Evolutionary conservation across 352 stramenopile species (phyloP), one percentile per base, ranked within the genome.

Genomic region (Pythium coloratum): DNA sequence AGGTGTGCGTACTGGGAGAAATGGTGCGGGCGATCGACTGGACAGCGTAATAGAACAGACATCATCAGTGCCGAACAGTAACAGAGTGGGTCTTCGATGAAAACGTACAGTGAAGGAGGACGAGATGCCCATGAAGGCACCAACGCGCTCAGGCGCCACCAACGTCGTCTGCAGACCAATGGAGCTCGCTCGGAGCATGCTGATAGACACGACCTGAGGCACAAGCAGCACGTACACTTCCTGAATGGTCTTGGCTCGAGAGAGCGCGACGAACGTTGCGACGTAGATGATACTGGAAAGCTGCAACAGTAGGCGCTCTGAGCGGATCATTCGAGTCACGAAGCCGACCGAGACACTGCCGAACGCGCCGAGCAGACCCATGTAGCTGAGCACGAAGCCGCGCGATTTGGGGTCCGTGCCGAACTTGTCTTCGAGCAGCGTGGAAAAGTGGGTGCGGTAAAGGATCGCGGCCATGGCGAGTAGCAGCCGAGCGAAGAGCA

Each of bases 361-460:
- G 30, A 85, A 62, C 18, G 86, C 85, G 3, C 82, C 84, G 12
- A 94, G 72, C 42, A 91, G 36, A 3, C 86, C 86, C 81, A 92
- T 92, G 76, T 94, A 94, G 64, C 86, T 92, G 36, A 94, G 72
- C 60, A 94, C 54, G 49, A 90, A 92, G 16, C 86, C 86, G 24
- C 86, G 69, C 24, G 75, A 67, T 40, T 78, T 82, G 20, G 86
- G 78, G 63, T 90, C 81, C 65, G 84, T 81, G 16, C 71, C 75
- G 34, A 91, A 92, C 68, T 94, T 94, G 63, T 91, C 86, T 72
- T 94, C 84, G 2, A 94, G 70, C 46, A 94, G 63, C 50, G 82
- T 76, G 9, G 82, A 88, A 36, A 94, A 94, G 54, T 94, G 86
- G 12, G 84, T 90, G 42, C 86, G 84, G 38, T 91, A 91, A 30